Conservation (phyloP, 164 flowering plant species). For the Magnolia officinalis region DNA sequence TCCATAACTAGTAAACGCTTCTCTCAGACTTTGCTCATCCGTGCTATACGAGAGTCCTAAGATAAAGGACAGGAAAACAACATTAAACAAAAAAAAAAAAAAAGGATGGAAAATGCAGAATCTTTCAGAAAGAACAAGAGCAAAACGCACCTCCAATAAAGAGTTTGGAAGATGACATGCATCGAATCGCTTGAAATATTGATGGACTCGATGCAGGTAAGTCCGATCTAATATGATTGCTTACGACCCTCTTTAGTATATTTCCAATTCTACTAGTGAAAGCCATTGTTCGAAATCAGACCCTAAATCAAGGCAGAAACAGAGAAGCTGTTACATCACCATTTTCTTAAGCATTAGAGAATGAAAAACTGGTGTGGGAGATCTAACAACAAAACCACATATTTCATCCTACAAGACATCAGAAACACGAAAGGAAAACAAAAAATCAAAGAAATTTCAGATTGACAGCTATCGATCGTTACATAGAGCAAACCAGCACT, state of each 20-base stretch:
- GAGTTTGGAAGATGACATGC: slow-evolving; percentile 50
- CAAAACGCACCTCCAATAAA: slow-evolving; percentile 46
- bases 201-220: slow-evolving; percentile 32
- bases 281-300: slow-evolving; percentile 25
- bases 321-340: background rate
- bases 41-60: slow-evolving; percentile 42
- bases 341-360: background rate
- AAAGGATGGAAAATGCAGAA: background rate
- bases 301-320: background rate
- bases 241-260: slow-evolving; percentile 33
- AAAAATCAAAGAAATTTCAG: background rate
- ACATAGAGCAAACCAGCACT: background rate
- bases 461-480: background rate
- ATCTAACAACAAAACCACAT: background rate
- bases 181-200: slow-evolving; percentile 40
- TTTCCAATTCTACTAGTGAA: slow-evolving; percentile 39
- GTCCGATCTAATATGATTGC: slow-evolving; percentile 23
- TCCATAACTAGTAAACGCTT: slow-evolving; percentile 36
- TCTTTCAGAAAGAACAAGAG: background rate
- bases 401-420: background rate
- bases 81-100: background rate
- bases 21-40: slow-evolving; percentile 38
- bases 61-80: slow-evolving; percentile 1
- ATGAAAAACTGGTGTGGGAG: background rate
- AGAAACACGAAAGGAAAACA: background rate